Base-by-base conservation (phyloP, 768 basidiomycete genomes). In the Neoboletus brunneissimus region DNA sequence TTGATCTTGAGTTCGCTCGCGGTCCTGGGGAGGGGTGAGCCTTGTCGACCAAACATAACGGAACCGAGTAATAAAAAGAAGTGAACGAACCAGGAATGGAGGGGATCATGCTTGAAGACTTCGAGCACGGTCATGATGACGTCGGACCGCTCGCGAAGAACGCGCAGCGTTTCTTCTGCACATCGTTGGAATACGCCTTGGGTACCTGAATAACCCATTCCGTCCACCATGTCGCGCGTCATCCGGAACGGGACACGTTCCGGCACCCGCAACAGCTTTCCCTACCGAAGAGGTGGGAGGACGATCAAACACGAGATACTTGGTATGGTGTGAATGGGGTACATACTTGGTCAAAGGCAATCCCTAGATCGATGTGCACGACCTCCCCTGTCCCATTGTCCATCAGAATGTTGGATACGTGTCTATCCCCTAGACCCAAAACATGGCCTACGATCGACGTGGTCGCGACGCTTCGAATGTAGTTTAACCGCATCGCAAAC, bases 151-250 rank as follows among this genome's bases (percentile, higher is more conserved):
- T 89, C 86, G 12, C 95, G 83, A 34, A 98, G 76, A 5, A 99
- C 96, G 13, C 94, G 85, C 8, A 99, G 73, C 0, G 95, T 97
- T 72, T 98, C 92, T 73, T 99, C 94, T 1, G 93, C 87, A 67
- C 96, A 98, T 15, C 93, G 83, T 58, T 95, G 87, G 77, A 96
- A 99, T 3, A 98, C 95, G 0, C 96, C 96, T 61, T 92, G 85
- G 1, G 93, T 90, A 0, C 94, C 94, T 5, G 90, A 83, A 23
- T 83, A 83, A 1, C 97, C 96, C 78, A 99, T 84, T 0, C 94
- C 96, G 69, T 99, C 96, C 18, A 98, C 84, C 67, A 98, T 86
- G 68, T 99, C 94, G 38, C 84, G 80, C 0, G 97, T 98, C 77
- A 98, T 83, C 22, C 96, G 86, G 81, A 99, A 98, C 0, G 96